Conservation (phyloP, 768 basidiomycete genomes). For the Trametes cubensis region DNA sequence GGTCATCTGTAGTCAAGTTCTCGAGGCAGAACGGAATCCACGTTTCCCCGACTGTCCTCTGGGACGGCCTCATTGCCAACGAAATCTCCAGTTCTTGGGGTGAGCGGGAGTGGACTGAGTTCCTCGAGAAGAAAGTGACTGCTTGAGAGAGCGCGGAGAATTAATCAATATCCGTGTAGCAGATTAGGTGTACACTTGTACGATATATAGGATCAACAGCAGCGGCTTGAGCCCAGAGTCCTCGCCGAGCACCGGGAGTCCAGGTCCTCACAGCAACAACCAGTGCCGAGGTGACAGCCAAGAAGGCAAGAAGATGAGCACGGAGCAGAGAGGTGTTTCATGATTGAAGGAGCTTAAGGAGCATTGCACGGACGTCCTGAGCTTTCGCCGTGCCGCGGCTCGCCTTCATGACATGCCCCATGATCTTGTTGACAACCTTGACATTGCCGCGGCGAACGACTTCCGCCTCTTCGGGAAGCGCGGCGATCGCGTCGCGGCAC, state of each 20-base stretch:
- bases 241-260: background rate
- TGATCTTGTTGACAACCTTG: conserved; percentile 79
- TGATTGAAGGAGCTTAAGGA: conserved; percentile 50
- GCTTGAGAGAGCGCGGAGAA: conserved; percentile 11
- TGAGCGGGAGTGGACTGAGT: conserved; percentile 78
- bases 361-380: conserved; percentile 48
- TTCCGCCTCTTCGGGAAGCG: conserved; percentile 66
- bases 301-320: too few species aligned
- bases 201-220: background rate
- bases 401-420: conserved; percentile 84
- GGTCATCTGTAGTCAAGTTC: conserved; percentile 71
- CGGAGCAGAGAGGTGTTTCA: background rate
- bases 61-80: conserved; percentile 72
- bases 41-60: conserved; percentile 81
- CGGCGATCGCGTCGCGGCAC: conserved; percentile 65
- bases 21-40: conserved; percentile 91
- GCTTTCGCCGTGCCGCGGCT: conserved; percentile 83
- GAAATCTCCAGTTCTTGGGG: conserved; percentile 85
- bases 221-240: too few species aligned
- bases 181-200: conserved; percentile 14
- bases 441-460: conserved; percentile 68
- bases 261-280: background rate
- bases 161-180: conserved; percentile 8
- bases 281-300: background rate
- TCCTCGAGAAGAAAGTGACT: conserved; percentile 60